phyloP scores from a whole-genome alignment of 129 eudicot genomes.

The Tanacetum coccineum region DNA sequence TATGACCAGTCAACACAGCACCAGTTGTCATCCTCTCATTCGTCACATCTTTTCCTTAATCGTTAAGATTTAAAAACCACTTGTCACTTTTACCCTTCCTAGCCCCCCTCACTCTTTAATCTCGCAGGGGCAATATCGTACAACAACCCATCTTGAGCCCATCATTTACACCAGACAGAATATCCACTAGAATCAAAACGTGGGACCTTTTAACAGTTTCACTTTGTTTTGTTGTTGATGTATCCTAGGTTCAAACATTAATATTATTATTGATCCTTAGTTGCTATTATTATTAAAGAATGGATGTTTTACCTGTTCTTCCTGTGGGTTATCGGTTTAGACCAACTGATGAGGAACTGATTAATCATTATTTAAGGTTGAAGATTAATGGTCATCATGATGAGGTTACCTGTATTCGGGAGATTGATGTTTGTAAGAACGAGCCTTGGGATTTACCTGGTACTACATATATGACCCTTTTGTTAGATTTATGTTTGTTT shows the following conservation, averaged over 20 bases:
- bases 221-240: slow-evolving; percentile 15
- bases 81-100: background rate
- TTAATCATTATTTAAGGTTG: slow-evolving; percentile 62
- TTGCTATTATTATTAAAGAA: background rate
- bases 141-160: background rate
- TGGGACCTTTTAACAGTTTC: slow-evolving; percentile 5
- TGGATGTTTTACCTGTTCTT: slow-evolving; percentile 59
- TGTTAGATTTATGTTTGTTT: background rate
- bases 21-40: slow-evolving; percentile 11
- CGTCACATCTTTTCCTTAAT: slow-evolving; percentile 3
- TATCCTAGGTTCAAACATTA: background rate
- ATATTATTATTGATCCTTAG: background rate
- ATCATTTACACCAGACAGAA: background rate
- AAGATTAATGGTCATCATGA: slow-evolving; percentile 55
- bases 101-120: background rate
- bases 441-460: slow-evolving; percentile 96
- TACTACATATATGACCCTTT: background rate
- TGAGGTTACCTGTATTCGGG: slow-evolving; percentile 57
- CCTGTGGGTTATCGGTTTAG: slow-evolving; percentile 87
- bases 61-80: slow-evolving; percentile 13
- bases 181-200: background rate
- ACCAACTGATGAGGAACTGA: slow-evolving; percentile 82
- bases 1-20: slow-evolving; percentile 1
- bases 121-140: background rate
- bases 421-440: slow-evolving; percentile 72